Percentiles rank a stretch among this genome's conserved stretches.
Conservation (phyloP, 352 stramenopile species). For the Phytophthora niederhauseri region DNA sequence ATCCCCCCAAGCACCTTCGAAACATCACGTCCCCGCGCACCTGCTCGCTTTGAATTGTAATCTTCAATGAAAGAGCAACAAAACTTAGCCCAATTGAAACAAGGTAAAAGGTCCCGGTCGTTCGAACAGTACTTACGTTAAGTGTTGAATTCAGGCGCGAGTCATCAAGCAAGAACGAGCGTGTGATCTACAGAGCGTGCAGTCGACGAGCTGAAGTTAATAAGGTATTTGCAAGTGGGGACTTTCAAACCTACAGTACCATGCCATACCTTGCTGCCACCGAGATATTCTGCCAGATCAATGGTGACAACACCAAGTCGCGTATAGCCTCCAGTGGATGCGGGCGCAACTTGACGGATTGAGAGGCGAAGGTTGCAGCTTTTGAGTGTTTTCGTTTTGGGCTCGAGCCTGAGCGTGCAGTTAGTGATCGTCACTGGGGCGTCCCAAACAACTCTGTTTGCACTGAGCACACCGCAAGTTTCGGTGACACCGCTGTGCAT, state of each 20-base stretch:
- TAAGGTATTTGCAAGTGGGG: neutral
- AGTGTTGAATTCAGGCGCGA: conserved; percentile 48
- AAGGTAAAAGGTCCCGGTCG: neutral
- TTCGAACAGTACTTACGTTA: conserved; percentile 20
- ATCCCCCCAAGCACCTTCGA: conserved; percentile 23
- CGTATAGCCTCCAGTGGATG: conserved; percentile 20
- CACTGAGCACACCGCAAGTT: conserved; percentile 25
- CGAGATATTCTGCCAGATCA: conserved; percentile 44
- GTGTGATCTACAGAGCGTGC: conserved; percentile 4
- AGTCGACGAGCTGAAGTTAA: neutral
- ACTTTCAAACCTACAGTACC: conserved; percentile 5
- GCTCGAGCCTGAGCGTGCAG: conserved; percentile 34
- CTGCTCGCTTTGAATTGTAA: conserved; percentile 39
- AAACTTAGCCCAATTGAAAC: neutral
- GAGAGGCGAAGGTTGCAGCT: conserved; percentile 36
- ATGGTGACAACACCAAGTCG: conserved; percentile 37
- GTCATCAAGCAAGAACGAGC: conserved; percentile 41
- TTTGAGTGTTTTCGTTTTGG: conserved; percentile 33
- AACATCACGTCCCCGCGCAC: conserved; percentile 45
- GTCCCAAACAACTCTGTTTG: conserved; percentile 39
- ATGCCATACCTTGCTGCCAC: conserved; percentile 23
- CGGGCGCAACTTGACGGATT: conserved; percentile 33
- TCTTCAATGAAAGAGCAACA: conserved; percentile 11
- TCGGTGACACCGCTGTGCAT: conserved; percentile 20
- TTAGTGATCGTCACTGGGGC: conserved; percentile 23